Conservation (phyloP, 225 moss, liverwort and hornwort genomes). For the Physcomitrellopsis africana region DNA sequence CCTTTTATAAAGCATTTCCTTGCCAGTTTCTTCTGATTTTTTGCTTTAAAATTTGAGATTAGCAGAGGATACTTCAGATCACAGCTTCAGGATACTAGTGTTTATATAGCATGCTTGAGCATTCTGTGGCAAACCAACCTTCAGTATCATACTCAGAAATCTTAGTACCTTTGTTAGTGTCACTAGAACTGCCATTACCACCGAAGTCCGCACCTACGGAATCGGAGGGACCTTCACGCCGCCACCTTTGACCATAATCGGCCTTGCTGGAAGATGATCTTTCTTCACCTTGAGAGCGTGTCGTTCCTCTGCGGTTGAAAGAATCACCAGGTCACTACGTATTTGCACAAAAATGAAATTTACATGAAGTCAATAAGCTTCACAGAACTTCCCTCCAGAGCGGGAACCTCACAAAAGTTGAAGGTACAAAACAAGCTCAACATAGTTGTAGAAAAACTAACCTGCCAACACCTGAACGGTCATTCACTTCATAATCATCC, state of each 20-base stretch:
- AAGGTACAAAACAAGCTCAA: not conserved
- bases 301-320: slow-evolving; percentile 46
- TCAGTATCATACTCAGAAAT: slow-evolving; percentile 3
- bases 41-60: not conserved
- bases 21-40: not conserved
- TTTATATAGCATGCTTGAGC: no score
- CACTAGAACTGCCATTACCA: slow-evolving; percentile 53
- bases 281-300: slow-evolving; percentile 45
- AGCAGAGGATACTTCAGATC: not conserved
- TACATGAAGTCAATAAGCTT: slow-evolving; percentile 11
- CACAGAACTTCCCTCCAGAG: slow-evolving; percentile 5
- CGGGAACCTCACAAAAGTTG: slow-evolving; percentile 3
- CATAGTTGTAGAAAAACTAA: slow-evolving; percentile 24
- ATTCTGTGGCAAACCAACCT: not conserved
- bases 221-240: slow-evolving; percentile 35
- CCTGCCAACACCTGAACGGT: slow-evolving; percentile 40
- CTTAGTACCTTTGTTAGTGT: slow-evolving; percentile 42
- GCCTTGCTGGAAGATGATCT: slow-evolving; percentile 38
- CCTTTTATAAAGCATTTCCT: slow-evolving; percentile 3
- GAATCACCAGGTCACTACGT: slow-evolving; percentile 4
- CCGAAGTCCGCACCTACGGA: slow-evolving; percentile 40
- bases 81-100: no score
- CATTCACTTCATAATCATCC: slow-evolving; percentile 31
- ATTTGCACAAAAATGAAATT: not conserved
- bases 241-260: slow-evolving; percentile 50